Conservation (phyloP, 78 protist genomes). For the Guillardia theta region DNA sequence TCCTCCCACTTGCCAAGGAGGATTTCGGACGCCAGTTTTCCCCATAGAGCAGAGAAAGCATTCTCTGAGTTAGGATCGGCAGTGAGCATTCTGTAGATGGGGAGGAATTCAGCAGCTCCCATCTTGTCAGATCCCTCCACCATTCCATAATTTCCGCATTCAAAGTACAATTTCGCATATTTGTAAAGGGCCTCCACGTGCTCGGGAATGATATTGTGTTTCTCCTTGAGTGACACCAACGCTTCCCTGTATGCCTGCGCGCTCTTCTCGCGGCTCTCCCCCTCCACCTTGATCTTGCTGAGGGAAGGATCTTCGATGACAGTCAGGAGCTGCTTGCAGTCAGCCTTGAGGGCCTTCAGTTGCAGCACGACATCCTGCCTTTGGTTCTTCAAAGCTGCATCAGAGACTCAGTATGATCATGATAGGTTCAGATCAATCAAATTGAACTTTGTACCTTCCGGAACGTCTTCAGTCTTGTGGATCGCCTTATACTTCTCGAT, state of each 20-base stretch:
- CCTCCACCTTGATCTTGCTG: neutral
- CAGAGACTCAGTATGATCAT: neutral
- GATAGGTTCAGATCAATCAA: neutral
- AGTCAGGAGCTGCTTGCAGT: neutral
- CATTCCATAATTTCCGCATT: slow-evolving; percentile 56
- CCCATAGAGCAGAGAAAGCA: slow-evolving; percentile 80
- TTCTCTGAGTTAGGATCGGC: slow-evolving; percentile 48
- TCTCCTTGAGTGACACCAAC: neutral
- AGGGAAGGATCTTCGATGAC: slow-evolving; percentile 36
- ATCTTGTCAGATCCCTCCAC: neutral
- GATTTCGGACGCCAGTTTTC: slow-evolving; percentile 84
- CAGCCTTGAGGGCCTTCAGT: neutral
- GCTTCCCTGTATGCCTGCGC: neutral
- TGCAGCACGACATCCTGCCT: neutral
- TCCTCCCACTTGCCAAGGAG: slow-evolving; percentile 69
- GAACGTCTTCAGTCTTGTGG: neutral
- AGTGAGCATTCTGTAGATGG: neutral
- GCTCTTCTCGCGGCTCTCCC: slow-evolving; percentile 34
- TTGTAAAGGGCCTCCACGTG: slow-evolving; percentile 50
- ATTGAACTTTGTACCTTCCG: neutral
- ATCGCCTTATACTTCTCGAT: neutral
- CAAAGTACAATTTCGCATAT: slow-evolving; percentile 53
- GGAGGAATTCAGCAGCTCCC: slow-evolving; percentile 52
- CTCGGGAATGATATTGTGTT: slow-evolving; percentile 3
- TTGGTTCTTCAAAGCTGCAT: neutral